These are phyloP conservation scores for Verticillium nubilum DNA, from an alignment of 2,329 filamentous ascomycete species.

Conservation along the genomic window DNA sequence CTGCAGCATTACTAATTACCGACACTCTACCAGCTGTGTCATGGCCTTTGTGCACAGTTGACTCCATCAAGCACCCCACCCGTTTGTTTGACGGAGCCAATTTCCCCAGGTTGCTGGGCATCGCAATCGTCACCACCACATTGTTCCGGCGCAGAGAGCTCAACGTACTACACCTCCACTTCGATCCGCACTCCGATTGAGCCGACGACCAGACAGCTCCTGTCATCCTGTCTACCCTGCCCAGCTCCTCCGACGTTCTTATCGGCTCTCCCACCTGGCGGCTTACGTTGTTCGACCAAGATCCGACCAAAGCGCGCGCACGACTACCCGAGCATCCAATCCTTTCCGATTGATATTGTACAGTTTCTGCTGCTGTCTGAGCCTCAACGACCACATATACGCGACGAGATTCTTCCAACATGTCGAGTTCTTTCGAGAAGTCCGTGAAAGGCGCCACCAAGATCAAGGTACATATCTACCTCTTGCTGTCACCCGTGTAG, in stretches of 20 bases:
- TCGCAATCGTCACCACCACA: not conserved
- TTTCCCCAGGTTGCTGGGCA: not conserved
- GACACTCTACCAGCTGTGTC: not conserved
- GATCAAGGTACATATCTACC: conserved; percentile 63
- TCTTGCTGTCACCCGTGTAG: not conserved
- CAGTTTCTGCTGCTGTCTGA: not conserved
- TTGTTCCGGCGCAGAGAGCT: not conserved
- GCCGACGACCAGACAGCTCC: not conserved
- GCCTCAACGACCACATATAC: not conserved
- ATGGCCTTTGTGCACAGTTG: not conserved
- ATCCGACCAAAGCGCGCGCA: too few relatives aligned
- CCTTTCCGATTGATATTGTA: not conserved
- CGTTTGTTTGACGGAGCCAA: not conserved
- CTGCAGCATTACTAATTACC: not conserved
- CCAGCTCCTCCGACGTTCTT: too few relatives aligned
- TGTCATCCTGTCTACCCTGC: not conserved
- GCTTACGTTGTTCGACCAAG: too few relatives aligned
- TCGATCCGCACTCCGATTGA: not conserved
- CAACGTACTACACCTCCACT: not conserved
- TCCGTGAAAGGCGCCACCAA: conserved; percentile 98
- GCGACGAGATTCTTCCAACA: conserved; percentile 23
- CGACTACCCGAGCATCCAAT: too few relatives aligned
- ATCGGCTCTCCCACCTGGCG: too few relatives aligned
- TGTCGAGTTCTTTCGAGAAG: conserved; percentile 94
- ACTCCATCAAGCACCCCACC: not conserved